Evolutionary conservation across 1,139 yeast genomes (phyloP).

Genomic region (Fermentozyma sake): DNA sequence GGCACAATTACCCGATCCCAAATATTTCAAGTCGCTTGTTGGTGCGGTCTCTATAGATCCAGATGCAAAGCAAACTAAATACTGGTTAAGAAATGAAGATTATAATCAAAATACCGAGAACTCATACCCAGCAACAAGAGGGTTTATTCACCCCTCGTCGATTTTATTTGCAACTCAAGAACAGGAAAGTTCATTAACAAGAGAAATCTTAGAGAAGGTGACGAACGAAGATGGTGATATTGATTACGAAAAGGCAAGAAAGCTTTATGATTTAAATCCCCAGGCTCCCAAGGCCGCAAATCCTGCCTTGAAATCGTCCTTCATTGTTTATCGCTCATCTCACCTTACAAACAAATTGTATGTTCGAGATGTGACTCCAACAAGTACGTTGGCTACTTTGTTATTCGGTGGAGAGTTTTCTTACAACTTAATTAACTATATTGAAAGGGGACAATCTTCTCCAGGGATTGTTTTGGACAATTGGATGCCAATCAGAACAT

Average conservation of each 20-base stretch:
- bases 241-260: conserved; percentile 26
- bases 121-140: conserved; percentile 52
- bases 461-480: conserved; percentile 15
- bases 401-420: conserved; percentile 75
- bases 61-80: conserved; percentile 68
- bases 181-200: conserved; percentile 6
- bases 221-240: conserved; percentile 37
- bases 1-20: conserved; percentile 78
- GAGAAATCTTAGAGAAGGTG: conserved; percentile 19
- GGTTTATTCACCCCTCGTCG: conserved; percentile 83
- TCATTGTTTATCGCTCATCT: conserved; percentile 52
- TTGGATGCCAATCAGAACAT: conserved; percentile 81
- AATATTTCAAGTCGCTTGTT: conserved; percentile 60
- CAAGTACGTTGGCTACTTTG: conserved; percentile 63
- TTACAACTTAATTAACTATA: conserved; percentile 53
- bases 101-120: conserved; percentile 3
- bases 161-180: conserved; percentile 43
- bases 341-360: conserved; percentile 65
- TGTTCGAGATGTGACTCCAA: conserved; percentile 74
- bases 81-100: conserved; percentile 62
- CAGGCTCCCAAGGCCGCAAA: conserved; percentile 21
- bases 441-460: conserved; percentile 43
- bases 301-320: conserved; percentile 41
- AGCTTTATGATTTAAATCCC: conserved; percentile 29
- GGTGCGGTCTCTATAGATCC: conserved; percentile 86